These are phyloP conservation scores for Rhododendron simsii DNA, from an alignment of 148 eudicot genomes.

Conservation along the genomic window DNA sequence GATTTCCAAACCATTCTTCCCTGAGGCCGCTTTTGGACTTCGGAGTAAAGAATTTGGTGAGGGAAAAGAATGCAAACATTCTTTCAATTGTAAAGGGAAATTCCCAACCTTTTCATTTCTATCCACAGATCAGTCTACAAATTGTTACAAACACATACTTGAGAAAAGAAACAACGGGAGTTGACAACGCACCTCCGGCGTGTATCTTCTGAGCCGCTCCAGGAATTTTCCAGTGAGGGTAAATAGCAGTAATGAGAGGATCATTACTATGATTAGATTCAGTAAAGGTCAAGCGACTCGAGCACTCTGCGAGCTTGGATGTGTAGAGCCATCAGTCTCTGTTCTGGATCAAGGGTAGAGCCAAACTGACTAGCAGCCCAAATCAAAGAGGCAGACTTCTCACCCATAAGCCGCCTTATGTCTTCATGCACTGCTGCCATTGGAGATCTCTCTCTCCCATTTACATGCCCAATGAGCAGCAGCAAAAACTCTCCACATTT, in stretches of 20 bases:
- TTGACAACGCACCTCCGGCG: neutral
- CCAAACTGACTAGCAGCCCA: slow-evolving; percentile 99
- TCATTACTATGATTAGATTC: slow-evolving; percentile 1
- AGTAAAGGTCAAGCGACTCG: slow-evolving; percentile 79
- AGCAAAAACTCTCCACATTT: slow-evolving; percentile 92
- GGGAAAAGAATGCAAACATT: neutral
- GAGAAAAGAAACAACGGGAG: neutral
- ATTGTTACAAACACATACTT: neutral
- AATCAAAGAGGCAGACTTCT: slow-evolving; percentile 87
- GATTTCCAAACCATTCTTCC: neutral
- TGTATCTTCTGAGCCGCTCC: neutral
- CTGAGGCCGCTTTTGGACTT: neutral
- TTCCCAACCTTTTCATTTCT: neutral
- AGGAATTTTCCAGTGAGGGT: neutral
- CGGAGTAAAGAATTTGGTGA: neutral
- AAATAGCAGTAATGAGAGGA: neutral
- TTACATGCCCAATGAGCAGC: slow-evolving; percentile 86
- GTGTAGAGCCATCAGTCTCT: slow-evolving; percentile 77
- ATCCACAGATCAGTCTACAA: neutral
- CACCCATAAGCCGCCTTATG: slow-evolving; percentile 73
- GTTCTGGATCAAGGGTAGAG: slow-evolving; percentile 89
- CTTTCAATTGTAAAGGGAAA: neutral
- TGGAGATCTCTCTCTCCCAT: slow-evolving; percentile 67
- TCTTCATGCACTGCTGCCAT: slow-evolving; percentile 76
- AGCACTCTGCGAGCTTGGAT: slow-evolving; percentile 93